Evolutionary conservation across 768 basidiomycete genomes (phyloP), one percentile per base, ranked within the genome.

Genomic region (Xerocomellus intermedius): DNA sequence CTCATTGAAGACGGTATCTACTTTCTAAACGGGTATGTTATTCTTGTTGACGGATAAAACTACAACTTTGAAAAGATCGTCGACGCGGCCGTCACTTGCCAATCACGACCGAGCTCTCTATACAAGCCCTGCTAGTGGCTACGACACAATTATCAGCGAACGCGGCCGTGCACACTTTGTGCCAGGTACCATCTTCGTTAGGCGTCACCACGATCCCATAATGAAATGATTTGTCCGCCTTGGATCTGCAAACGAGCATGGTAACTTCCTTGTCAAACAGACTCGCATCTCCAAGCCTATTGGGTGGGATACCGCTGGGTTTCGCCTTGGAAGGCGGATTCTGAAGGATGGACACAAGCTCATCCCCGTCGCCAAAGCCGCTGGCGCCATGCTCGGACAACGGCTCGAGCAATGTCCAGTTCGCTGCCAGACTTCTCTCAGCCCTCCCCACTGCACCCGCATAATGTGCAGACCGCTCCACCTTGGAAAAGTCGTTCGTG

Each of bases 131-230:
- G 17, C n/a, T 30, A 14, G 16, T 13, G 8, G 52, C 13, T 10
- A 52, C 32, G 10, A 57, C 24, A 21, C 59, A 52, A 13, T 19
- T 26, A 9, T 48, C 30, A 13, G 50, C 42, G 19, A 61, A 61
- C 14, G 60, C 36, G 8, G 47, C 43, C 22, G 53, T 49, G 24
- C 54, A 60, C 19, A 62, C 55, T 42, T 59, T 60, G 48, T 49
- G 58, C 53, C 49, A 54, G 14, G 19, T 42, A 42, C 45, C 42
- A 22, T 56, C 54, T 1, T 32, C 32, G 33, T 44, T 48, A 16
- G 46, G 46, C 5, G 19, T 43, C 42, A 58, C 56, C 22, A 48
- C 49, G 3, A 59, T 54, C 19, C 57, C 48, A 42, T 54, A 58
- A 33, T 60, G 48, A 32, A 60, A 60, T 4, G 30, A 41, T 10